Conservation (phyloP, 495 filamentous ascomycete species). For the Penicillium salamii region DNA sequence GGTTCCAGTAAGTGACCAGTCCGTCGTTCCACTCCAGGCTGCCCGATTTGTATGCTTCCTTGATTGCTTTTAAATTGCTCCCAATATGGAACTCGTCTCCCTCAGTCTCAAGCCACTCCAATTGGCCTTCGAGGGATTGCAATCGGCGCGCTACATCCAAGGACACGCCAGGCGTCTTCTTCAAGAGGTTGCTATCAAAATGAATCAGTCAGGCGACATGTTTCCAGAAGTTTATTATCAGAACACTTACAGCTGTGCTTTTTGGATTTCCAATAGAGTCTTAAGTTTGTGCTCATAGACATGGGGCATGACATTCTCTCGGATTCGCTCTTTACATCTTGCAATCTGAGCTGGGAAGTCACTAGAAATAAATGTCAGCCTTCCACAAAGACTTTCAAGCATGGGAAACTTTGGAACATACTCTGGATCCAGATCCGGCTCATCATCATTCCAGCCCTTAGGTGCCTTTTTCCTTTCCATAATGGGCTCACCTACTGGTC, state of each 20-base stretch:
- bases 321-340: constrained; percentile 3
- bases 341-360: constrained; percentile 4
- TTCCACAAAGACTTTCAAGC: no score
- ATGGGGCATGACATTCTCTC: constrained; percentile 1
- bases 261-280: not conserved
- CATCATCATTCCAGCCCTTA: constrained; percentile 4
- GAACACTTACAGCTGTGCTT: not conserved
- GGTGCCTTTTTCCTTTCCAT: not conserved
- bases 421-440: constrained; percentile 7
- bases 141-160: not conserved
- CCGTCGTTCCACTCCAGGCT: not conserved
- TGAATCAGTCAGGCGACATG: not conserved
- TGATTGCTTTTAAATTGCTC: not conserved
- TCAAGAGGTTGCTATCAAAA: not conserved
- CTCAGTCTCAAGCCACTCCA: not conserved
- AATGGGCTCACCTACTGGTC: no score
- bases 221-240: no score
- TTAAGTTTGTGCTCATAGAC: constrained; percentile 1
- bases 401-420: not conserved
- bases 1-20: constrained; percentile 6
- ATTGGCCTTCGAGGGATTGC: not conserved
- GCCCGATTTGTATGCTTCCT: not conserved
- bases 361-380: not conserved
- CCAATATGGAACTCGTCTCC: not conserved
- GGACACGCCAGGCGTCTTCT: not conserved